Conservation (phyloP, 768 basidiomycete genomes). For the Hydnum rufescens region DNA sequence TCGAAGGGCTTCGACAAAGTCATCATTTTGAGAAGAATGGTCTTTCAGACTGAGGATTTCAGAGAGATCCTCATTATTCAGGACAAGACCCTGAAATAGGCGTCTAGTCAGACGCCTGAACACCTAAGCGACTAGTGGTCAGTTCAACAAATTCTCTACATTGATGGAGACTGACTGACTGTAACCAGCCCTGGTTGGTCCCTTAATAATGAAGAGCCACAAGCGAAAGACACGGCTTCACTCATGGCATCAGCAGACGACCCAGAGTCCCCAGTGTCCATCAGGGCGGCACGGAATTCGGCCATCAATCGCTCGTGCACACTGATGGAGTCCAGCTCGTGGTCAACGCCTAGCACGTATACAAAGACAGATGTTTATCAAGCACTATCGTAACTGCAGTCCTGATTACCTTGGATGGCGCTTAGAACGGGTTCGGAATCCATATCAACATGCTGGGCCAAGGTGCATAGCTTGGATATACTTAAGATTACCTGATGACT, state of each 20-base stretch:
- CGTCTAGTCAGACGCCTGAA: slow-evolving; percentile 50
- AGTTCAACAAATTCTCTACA: background rate
- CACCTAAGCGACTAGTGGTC: slow-evolving; percentile 27
- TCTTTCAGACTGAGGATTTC: slow-evolving; percentile 66
- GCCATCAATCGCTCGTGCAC: slow-evolving; percentile 54
- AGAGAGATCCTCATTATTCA: slow-evolving; percentile 60
- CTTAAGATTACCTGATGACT: slow-evolving; percentile 60
- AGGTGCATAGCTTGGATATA: slow-evolving; percentile 56
- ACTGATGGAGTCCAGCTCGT: slow-evolving; percentile 55
- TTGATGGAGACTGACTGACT: slow-evolving; percentile 18
- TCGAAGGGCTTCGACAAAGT: background rate
- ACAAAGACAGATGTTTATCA: slow-evolving; percentile 29
- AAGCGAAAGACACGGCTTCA: slow-evolving; percentile 36
- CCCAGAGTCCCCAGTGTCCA: slow-evolving; percentile 4
- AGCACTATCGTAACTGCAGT: slow-evolving; percentile 32
- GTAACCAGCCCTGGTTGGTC: slow-evolving; percentile 33
- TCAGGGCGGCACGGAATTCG: slow-evolving; percentile 29
- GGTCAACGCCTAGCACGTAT: background rate
- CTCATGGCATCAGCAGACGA: slow-evolving; percentile 34
- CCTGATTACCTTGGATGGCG: background rate
- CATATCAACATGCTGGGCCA: background rate
- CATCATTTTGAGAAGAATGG: background rate
- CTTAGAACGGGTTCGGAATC: slow-evolving; percentile 9
- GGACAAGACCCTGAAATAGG: slow-evolving; percentile 51
- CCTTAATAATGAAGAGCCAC: slow-evolving; percentile 11